Evolutionary conservation across 371 early-diverging fungal genomes (phyloP).

Genomic region (Lichtheimia hyalospora): DNA sequence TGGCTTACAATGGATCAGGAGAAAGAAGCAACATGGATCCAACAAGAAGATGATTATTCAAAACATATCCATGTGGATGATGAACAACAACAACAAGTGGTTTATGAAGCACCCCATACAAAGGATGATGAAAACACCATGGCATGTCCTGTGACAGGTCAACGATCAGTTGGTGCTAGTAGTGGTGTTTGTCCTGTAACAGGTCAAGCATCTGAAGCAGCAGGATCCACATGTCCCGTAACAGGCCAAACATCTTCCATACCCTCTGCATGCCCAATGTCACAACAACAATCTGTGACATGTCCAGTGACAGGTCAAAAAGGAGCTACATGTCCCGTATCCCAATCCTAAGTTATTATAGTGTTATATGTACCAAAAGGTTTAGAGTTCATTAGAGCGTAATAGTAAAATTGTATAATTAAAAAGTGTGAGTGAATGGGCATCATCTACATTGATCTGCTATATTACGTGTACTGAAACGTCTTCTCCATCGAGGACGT

Average conservation of each 20-base stretch:
- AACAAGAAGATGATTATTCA: slow-evolving; percentile 11
- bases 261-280: slow-evolving; percentile 11
- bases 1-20: slow-evolving; percentile 12
- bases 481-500: neutral
- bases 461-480: neutral
- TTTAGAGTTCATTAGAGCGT: no score
- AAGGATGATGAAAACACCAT: slow-evolving; percentile 9
- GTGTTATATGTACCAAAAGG: no score
- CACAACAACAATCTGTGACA: slow-evolving; percentile 3
- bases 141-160: slow-evolving; percentile 29
- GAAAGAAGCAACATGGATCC: slow-evolving; percentile 9
- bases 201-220: slow-evolving; percentile 13
- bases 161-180: neutral
- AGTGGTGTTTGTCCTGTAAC: slow-evolving; percentile 21
- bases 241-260: slow-evolving; percentile 16
- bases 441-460: no score
- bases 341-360: no score
- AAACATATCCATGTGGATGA: slow-evolving; percentile 15
- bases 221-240: slow-evolving; percentile 24
- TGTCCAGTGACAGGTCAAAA: slow-evolving; percentile 23
- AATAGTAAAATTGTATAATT: no score
- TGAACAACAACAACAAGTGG: slow-evolving; percentile 1
- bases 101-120: slow-evolving; percentile 19
- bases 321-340: neutral
- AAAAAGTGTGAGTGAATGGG: no score